These are phyloP conservation scores for Kokia cookei DNA, from an alignment of 441 rosid species.

Conservation along the genomic window DNA sequence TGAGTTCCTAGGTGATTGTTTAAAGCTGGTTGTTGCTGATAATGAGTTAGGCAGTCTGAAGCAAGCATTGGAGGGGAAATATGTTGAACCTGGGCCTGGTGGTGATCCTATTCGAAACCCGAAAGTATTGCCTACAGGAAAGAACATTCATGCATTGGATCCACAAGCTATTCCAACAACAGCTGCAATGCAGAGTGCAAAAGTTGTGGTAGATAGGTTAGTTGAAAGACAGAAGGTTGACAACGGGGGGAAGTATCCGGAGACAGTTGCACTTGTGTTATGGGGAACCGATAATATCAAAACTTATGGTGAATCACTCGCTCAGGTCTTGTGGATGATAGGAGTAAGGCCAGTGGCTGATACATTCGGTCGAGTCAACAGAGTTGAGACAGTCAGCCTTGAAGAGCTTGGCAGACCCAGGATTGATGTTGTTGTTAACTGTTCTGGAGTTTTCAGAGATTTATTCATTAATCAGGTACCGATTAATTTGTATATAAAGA, in stretches of 20 bases:
- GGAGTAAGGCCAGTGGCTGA: conserved; percentile 91
- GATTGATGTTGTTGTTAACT: conserved; percentile 95
- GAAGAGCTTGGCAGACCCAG: conserved; percentile 99
- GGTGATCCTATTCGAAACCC: conserved; percentile 98
- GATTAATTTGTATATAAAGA: not conserved
- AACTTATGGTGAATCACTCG: conserved; percentile 97
- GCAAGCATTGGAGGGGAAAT: conserved; percentile 95
- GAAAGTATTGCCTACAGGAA: conserved; percentile 94
- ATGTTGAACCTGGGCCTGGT: conserved; percentile 97
- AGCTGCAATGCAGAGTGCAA: conserved; percentile 97
- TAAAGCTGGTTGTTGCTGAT: conserved; percentile 85
- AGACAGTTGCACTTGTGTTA: conserved; percentile 92
- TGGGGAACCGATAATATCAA: conserved; percentile 99
- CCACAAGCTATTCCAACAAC: conserved; percentile 97
- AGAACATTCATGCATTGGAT: conserved; percentile 96
- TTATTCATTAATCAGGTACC: conserved; percentile 94
- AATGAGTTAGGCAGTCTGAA: conserved; percentile 92
- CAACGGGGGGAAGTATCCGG: conserved; percentile 90
- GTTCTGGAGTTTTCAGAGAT: conserved; percentile 98
- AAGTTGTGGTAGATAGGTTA: conserved; percentile 81
- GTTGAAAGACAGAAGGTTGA: conserved; percentile 88
- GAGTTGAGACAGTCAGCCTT: conserved; percentile 84
- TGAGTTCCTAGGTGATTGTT: conserved; percentile 79
- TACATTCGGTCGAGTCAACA: conserved; percentile 87
- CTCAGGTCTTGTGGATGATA: conserved; percentile 98